Percentiles rank a stretch among this genome's conserved stretches.
These are phyloP conservation scores for Pseudonectria foliicola DNA, from an alignment of 2,329 filamentous ascomycete species.

Conservation along the genomic window DNA sequence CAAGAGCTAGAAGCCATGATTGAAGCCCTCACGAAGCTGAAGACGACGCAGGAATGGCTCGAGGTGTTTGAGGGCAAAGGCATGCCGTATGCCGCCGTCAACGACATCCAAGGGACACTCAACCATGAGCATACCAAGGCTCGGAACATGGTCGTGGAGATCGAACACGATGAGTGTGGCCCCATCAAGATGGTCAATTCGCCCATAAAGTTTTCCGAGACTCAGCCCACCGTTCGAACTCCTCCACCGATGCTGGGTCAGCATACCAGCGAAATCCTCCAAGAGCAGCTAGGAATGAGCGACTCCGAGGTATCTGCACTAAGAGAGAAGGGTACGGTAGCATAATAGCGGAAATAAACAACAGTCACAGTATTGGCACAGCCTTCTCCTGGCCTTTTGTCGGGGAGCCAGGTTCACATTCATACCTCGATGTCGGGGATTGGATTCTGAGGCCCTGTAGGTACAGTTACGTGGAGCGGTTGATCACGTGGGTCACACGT, in stretches of 20 bases:
- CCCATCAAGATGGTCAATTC: conserved; percentile 87
- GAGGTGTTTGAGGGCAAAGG: conserved; percentile 80
- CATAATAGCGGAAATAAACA: conserved; percentile 13
- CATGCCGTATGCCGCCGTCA: conserved; percentile 88
- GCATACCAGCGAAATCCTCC: conserved; percentile 74
- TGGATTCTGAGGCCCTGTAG: too few species aligned
- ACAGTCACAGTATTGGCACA: too few species aligned
- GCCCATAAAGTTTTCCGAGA: conserved; percentile 87
- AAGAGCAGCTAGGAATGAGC: conserved; percentile 53
- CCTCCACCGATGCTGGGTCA: conserved; percentile 81
- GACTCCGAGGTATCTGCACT: conserved; percentile 53
- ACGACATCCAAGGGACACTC: conserved; percentile 80
- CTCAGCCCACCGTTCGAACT: conserved; percentile 65
- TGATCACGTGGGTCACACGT: conserved; percentile 6
- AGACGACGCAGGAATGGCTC: conserved; percentile 84
- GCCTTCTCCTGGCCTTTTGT: too few species aligned
- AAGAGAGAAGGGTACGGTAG: conserved; percentile 59
- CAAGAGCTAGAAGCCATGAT: conserved; percentile 70
- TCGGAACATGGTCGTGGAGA: conserved; percentile 80
- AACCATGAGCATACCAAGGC: conserved; percentile 80
- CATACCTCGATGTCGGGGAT: too few species aligned
- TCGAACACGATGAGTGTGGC: conserved; percentile 78
- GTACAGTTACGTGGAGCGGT: not conserved
- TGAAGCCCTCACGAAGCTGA: conserved; percentile 64
- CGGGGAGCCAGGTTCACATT: too few species aligned